These are phyloP conservation scores for Phytophthora meadii DNA, from an alignment of 352 stramenopile species.

Conservation along the genomic window DNA sequence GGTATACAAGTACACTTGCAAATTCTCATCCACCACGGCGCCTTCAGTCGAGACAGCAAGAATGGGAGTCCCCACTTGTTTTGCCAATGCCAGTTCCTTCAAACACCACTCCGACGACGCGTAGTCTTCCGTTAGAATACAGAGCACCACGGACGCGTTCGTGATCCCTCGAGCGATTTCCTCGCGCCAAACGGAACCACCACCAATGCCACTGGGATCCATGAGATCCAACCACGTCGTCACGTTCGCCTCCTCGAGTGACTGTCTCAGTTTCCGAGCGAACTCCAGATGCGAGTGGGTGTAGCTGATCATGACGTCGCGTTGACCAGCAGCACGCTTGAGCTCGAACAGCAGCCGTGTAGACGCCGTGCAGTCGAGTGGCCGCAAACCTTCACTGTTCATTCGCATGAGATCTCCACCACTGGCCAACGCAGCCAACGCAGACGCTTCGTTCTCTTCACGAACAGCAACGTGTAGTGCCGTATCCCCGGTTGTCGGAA, in stretches of 20 bases:
- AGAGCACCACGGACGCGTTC: constrained; percentile 67
- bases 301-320: constrained; percentile 88
- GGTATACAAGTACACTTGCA: constrained; percentile 81
- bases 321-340: constrained; percentile 67
- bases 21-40: constrained; percentile 60
- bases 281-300: constrained; percentile 81
- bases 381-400: constrained; percentile 64
- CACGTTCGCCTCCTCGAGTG: constrained; percentile 64
- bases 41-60: constrained; percentile 71
- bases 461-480: constrained; percentile 70
- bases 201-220: constrained; percentile 79
- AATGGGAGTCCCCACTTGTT: constrained; percentile 75
- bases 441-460: constrained; percentile 59
- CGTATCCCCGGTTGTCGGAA: constrained; percentile 62
- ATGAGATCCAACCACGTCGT: constrained; percentile 84
- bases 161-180: constrained; percentile 76
- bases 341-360: constrained; percentile 73
- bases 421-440: constrained; percentile 56
- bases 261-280: constrained; percentile 68
- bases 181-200: constrained; percentile 70
- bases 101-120: constrained; percentile 74
- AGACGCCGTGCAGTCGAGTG: constrained; percentile 71
- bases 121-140: constrained; percentile 76
- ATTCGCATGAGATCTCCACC: constrained; percentile 72
- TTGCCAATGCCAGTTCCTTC: constrained; percentile 77